Percentiles rank a stretch among this genome's conserved stretches.
phyloP scores from a whole-genome alignment of 2,329 filamentous ascomycete species.

The Leptographium radiaticola region DNA sequence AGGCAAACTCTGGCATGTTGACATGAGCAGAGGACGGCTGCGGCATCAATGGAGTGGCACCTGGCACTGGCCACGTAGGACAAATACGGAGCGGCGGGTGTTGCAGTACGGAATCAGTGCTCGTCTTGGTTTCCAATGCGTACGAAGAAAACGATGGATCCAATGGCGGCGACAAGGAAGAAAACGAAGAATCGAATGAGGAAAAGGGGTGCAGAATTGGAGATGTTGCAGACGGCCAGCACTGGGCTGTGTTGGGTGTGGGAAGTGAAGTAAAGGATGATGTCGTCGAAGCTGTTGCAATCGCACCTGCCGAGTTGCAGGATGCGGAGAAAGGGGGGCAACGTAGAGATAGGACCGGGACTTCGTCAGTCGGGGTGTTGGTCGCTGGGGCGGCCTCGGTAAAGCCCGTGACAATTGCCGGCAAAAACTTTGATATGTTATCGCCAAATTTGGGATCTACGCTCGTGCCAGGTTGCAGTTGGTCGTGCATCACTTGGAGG shows the following conservation, averaged over 20 bases:
- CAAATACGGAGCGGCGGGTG: not conserved
- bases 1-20: not conserved
- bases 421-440: not conserved
- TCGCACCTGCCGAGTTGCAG: not conserved
- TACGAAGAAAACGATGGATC: not conserved
- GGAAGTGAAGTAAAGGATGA: slow-evolving; percentile 5
- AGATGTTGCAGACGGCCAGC: not conserved
- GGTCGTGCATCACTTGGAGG: not conserved
- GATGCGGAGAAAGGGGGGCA: slow-evolving; percentile 5
- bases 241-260: slow-evolving; percentile 5
- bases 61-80: not conserved
- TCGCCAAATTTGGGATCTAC: not conserved
- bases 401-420: not conserved
- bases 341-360: not conserved
- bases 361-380: not conserved
- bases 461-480: not conserved
- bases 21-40: not conserved
- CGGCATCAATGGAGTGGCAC: not conserved
- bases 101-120: not conserved
- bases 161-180: not conserved
- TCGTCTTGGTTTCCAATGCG: not conserved
- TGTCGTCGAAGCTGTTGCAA: slow-evolving; percentile 4
- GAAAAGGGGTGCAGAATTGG: not conserved
- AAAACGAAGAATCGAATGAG: slow-evolving; percentile 3
- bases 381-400: not conserved